phyloP scores from a whole-genome alignment of 208 protist genomes.

The Trypanosoma boissoni region DNA sequence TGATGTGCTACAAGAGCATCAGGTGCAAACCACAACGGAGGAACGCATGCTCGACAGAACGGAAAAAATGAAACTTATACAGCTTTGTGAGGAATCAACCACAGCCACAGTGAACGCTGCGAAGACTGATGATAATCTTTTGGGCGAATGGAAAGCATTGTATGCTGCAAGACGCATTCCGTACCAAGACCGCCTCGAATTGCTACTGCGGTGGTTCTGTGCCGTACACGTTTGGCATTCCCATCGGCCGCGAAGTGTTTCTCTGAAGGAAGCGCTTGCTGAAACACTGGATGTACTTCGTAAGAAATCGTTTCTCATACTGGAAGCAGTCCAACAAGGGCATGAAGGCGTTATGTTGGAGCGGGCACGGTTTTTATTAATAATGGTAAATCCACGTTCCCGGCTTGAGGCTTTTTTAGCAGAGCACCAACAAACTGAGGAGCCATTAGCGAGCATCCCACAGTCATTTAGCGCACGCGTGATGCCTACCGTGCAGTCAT shows the following conservation, averaged over 20 bases:
- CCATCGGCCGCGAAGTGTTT: slow-evolving; percentile 18
- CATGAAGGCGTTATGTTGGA: slow-evolving; percentile 54
- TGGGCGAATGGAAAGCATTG: slow-evolving; percentile 22
- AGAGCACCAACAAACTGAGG: slow-evolving; percentile 71
- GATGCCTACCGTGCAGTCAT: slow-evolving; percentile 13
- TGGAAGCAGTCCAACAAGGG: slow-evolving; percentile 79
- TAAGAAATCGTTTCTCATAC: slow-evolving; percentile 68
- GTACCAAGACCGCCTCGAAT: slow-evolving; percentile 28
- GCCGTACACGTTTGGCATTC: slow-evolving; percentile 29
- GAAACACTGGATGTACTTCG: slow-evolving; percentile 55
- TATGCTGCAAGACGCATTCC: slow-evolving; percentile 22
- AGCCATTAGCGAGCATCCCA: slow-evolving; percentile 37
- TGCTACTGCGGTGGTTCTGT: slow-evolving; percentile 26
- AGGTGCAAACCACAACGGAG: not conserved
- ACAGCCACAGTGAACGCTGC: no score
- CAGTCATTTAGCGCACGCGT: not conserved
- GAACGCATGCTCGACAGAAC: slow-evolving; percentile 12
- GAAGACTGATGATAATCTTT: no score
- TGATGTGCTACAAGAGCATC: slow-evolving; percentile 22
- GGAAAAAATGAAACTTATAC: slow-evolving; percentile 19
- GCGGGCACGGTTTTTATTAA: slow-evolving; percentile 70
- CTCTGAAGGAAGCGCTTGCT: slow-evolving; percentile 40
- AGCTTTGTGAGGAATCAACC: slow-evolving; percentile 13
- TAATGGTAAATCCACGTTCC: slow-evolving; percentile 56
- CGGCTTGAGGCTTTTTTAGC: slow-evolving; percentile 47